Evolutionary conservation across 257 asterid genomes (phyloP).

Genomic region (Rhazya stricta): DNA sequence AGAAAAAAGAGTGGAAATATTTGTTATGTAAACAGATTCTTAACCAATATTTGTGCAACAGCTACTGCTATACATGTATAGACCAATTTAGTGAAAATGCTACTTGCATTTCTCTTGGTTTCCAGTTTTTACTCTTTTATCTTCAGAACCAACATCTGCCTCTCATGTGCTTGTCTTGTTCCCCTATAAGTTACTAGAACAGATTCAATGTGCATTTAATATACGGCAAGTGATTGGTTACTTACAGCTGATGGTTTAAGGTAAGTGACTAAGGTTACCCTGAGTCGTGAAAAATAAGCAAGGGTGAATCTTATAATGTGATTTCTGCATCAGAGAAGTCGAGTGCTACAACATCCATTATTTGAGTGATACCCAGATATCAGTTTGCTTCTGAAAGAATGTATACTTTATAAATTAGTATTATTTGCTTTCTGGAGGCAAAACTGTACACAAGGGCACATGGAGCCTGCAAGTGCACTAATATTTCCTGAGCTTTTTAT

Average conservation of each 20-base stretch:
- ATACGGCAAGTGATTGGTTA: neutral
- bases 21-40: neutral
- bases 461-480: neutral
- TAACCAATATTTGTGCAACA: neutral
- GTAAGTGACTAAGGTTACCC: no score
- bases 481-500: neutral
- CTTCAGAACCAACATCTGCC: neutral
- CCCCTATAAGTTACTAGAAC: neutral
- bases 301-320: neutral
- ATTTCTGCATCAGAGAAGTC: neutral
- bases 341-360: no score
- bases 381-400: no score
- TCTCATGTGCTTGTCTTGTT: neutral
- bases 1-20: neutral
- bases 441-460: no score
- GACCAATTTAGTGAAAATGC: neutral
- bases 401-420: no score
- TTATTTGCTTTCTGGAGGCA: neutral
- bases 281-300: neutral
- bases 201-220: neutral
- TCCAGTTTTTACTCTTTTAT: neutral
- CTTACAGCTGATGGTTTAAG: neutral
- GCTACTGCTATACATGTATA: neutral
- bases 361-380: no score
- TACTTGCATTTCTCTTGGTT: neutral